Conservation (phyloP, 768 basidiomycete species). For the Lactarius sp. region DNA sequence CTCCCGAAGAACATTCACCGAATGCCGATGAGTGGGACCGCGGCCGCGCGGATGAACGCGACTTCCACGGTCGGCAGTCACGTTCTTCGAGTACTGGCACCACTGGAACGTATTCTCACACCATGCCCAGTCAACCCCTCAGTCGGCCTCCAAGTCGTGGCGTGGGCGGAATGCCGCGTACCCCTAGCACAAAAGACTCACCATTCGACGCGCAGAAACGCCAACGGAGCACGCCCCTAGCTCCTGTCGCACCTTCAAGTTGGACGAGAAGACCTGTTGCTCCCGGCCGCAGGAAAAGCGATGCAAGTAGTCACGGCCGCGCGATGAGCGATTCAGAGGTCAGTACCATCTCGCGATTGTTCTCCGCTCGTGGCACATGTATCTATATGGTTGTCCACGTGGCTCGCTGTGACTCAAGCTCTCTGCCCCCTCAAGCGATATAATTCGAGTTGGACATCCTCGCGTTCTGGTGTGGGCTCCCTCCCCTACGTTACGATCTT, state of each 20-base stretch:
- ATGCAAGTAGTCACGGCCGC: constrained; percentile 53
- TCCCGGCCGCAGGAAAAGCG: constrained; percentile 63
- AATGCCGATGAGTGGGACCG: constrained; percentile 38
- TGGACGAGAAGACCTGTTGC: constrained; percentile 69
- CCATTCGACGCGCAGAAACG: constrained; percentile 66
- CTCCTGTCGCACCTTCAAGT: constrained; percentile 60
- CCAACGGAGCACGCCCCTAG: constrained; percentile 65
- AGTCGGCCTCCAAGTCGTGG: constrained; percentile 54
- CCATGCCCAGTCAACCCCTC: constrained; percentile 34
- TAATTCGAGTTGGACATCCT: not conserved
- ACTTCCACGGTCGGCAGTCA: constrained; percentile 32
- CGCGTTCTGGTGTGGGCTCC: not conserved
- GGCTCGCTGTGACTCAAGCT: not conserved
- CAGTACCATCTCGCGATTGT: constrained; percentile 24
- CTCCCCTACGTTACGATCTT: too few species aligned
- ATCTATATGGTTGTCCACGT: not conserved
- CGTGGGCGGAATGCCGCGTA: constrained; percentile 49
- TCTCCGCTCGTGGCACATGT: not conserved
- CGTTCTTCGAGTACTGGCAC: constrained; percentile 61
- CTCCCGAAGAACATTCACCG: constrained; percentile 3
- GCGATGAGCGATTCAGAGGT: constrained; percentile 72
- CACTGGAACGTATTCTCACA: constrained; percentile 30
- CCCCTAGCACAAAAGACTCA: constrained; percentile 44
- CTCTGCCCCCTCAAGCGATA: not conserved
- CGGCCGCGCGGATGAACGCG: constrained; percentile 35